These are phyloP conservation scores for Cladorrhinum samala DNA, from an alignment of 495 filamentous ascomycete genomes.

Conservation along the genomic window DNA sequence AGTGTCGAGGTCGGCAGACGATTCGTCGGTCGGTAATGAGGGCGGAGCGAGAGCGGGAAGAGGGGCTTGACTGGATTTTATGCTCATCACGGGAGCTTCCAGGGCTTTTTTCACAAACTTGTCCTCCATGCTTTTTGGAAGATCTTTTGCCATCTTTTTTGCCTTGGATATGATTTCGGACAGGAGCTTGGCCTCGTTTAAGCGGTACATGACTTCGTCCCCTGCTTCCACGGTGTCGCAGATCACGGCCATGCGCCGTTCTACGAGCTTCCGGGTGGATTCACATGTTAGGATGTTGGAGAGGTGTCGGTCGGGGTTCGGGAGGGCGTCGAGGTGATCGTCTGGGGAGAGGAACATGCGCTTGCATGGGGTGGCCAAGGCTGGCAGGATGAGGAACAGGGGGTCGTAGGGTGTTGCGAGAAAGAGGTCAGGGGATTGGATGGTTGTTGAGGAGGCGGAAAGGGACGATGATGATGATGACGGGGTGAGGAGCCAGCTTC, in stretches of 20 bases:
- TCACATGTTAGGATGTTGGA: constrained; percentile 49
- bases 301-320: constrained; percentile 50
- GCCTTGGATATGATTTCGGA: constrained; percentile 65
- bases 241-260: constrained; percentile 49
- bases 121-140: constrained; percentile 81
- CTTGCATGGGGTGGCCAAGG: constrained; percentile 42
- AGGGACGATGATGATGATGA: constrained; percentile 41
- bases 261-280: constrained; percentile 29
- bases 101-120: constrained; percentile 71
- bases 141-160: constrained; percentile 54
- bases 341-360: constrained; percentile 70
- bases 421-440: constrained; percentile 62
- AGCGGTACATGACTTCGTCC: constrained; percentile 74
- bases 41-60: background rate
- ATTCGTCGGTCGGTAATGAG: background rate
- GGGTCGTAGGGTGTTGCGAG: constrained; percentile 80
- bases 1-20: too few relatives aligned
- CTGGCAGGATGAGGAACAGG: constrained; percentile 75
- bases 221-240: constrained; percentile 77
- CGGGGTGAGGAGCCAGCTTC: constrained; percentile 58
- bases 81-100: constrained; percentile 61
- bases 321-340: constrained; percentile 67
- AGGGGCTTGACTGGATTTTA: constrained; percentile 28
- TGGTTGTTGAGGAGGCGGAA: constrained; percentile 20
- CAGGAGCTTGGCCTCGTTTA: constrained; percentile 65